Evolutionary conservation across 2,329 filamentous ascomycete species (phyloP).

Genomic region (Domatiomyces globalis): DNA sequence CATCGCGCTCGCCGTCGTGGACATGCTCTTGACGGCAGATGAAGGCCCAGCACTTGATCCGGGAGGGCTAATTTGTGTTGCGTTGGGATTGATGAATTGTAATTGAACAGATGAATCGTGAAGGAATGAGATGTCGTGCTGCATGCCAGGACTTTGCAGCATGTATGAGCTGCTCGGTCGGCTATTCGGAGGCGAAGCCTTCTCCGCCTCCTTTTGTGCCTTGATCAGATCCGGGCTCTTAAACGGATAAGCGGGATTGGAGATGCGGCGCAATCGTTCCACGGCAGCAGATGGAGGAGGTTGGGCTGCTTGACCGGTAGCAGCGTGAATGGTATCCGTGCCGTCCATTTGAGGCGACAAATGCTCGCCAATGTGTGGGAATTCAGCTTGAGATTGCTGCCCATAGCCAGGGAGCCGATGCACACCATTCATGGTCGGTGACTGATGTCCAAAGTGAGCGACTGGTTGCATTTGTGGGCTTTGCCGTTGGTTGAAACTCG

Average conservation of each 20-base stretch:
- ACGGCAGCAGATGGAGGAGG: conserved; percentile 16
- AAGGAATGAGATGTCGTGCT: conserved; percentile 8
- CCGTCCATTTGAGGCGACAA: conserved; percentile 3
- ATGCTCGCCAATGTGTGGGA: conserved; percentile 4
- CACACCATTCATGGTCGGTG: not conserved
- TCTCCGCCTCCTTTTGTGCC: conserved; percentile 17
- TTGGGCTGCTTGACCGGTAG: conserved; percentile 13
- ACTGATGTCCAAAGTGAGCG: not conserved
- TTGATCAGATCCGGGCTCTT: conserved; percentile 19
- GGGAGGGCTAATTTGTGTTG: conserved; percentile 17
- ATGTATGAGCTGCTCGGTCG: conserved; percentile 17
- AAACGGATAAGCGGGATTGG: conserved; percentile 18
- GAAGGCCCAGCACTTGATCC: conserved; percentile 12
- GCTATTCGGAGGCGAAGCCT: conserved; percentile 16
- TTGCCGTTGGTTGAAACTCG: not conserved
- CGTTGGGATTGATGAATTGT: conserved; percentile 19
- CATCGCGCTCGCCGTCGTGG: conserved; percentile 5
- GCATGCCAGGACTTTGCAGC: conserved; percentile 13
- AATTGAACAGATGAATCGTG: conserved; percentile 15
- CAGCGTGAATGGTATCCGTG: conserved; percentile 7
- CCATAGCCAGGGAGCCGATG: conserved; percentile 9
- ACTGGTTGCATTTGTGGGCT: not conserved
- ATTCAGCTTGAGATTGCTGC: conserved; percentile 12
- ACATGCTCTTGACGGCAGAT: conserved; percentile 12
- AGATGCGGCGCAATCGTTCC: conserved; percentile 16